Base-by-base conservation (phyloP, 1,284 basidiomycete genomes). In the Paramarasmius palmivorus region DNA sequence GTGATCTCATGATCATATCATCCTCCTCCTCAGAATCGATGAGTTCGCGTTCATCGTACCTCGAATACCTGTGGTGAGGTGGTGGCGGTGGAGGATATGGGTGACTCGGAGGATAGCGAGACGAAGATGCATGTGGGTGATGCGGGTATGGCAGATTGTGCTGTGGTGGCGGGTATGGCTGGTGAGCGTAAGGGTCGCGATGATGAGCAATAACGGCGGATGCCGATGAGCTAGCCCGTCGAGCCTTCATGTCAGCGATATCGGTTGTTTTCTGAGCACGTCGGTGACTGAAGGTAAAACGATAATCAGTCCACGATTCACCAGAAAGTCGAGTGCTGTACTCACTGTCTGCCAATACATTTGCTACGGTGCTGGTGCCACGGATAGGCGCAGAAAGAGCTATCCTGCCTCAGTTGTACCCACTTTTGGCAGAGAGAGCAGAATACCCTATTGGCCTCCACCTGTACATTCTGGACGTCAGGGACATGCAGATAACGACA, bases 341-440 rank as follows among this genome's bases (percentile, higher is more conserved):
- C 84, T 63, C 63, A 89, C 87, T 82, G 76, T 64, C 84, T 70
- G 26, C 80, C 77, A 39, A 87, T 63, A 69, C 88, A 90, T 66
- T 88, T 89, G 38, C 74, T 78, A n/a, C 84, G 77, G 64, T 90
- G 87, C 67, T 88, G 86, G 52, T 82, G 63, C 87, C 88, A 90
- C 22, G 88, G 87, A 65, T 89, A 88, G 46, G 86, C 84, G 58
- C 88, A 90, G 65, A 83, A 90, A 42, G 81, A 82, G 55, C 76
- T 79, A 60, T 90, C 87, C 64, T 89, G 86, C 45, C 88, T 68
- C 25, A 90, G 73, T 65, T 88, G 87, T 1, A 90, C 87, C 88
- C 88, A 90, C 67, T 90, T 90, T 60, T 79, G 75, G 64, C 88
- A 90, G 1, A 89, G 67, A 4, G 75, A 74, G 63, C 88, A 90